phyloP scores from a whole-genome alignment of 2,329 filamentous ascomycete genomes.

The Botrytis hyacinthi region DNA sequence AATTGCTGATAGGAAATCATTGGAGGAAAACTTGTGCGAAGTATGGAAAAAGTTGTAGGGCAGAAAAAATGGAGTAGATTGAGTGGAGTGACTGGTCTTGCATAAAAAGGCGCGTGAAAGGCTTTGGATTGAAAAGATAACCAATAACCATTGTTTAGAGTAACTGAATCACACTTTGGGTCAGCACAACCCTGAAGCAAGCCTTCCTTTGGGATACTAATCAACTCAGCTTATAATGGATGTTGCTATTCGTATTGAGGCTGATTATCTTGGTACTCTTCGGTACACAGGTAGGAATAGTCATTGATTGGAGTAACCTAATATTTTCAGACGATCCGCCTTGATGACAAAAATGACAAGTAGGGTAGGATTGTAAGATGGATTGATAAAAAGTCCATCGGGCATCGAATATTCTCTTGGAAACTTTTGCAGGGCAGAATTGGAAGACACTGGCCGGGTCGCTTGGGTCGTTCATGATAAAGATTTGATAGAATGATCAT shows the following conservation, averaged over 20 bases:
- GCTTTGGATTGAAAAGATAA: neutral
- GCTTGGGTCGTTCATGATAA: neutral
- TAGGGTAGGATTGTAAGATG: neutral
- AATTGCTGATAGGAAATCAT: neutral
- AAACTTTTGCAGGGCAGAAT: neutral
- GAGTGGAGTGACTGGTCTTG: conserved; percentile 19
- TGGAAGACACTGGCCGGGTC: neutral
- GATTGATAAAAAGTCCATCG: neutral
- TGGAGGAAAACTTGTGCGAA: neutral
- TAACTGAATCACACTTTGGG: conserved; percentile 16
- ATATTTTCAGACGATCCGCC: conserved; percentile 5
- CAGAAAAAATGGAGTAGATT: neutral
- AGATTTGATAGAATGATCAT: neutral
- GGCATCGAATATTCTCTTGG: conserved; percentile 11
- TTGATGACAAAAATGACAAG: neutral
- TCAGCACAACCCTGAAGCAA: conserved; percentile 5
- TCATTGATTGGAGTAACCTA: neutral
- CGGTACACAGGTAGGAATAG: neutral
- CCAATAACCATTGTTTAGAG: conserved; percentile 9
- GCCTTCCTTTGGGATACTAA: conserved; percentile 5
- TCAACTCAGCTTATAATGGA: conserved; percentile 16
- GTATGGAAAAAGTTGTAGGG: neutral
- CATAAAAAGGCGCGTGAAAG: conserved; percentile 17
- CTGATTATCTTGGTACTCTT: conserved; percentile 15
- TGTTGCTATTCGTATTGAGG: conserved; percentile 28